A percentile compares a stretch with the other conserved stretches of the same genome.
These are phyloP conservation scores for Phlyctochytrium bullatum DNA, from an alignment of 192 early-diverging fungal species.

Conservation along the genomic window DNA sequence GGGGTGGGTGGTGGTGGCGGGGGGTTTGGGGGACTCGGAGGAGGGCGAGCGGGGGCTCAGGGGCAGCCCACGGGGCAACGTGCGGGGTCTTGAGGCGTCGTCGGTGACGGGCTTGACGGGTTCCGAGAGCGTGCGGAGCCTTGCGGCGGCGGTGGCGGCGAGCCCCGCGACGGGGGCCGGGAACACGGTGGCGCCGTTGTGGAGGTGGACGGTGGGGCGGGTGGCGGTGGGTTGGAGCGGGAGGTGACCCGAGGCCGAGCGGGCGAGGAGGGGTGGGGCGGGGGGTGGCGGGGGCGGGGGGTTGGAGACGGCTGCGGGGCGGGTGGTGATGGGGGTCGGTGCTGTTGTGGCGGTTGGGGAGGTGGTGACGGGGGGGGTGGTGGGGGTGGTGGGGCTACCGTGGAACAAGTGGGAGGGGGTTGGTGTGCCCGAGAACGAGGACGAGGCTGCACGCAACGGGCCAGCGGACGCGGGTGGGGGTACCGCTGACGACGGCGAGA, in stretches of 20 bases:
- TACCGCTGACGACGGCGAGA: neutral
- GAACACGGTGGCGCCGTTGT: neutral
- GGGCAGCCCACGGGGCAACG: too few relatives aligned
- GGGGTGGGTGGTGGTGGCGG: too few relatives aligned
- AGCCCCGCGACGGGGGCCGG: neutral
- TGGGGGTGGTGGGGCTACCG: neutral
- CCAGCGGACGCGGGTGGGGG: too few relatives aligned
- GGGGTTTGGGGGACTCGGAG: too few relatives aligned
- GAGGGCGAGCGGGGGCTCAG: too few relatives aligned
- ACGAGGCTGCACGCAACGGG: neutral
- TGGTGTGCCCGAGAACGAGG: neutral
- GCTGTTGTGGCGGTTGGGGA: neutral
- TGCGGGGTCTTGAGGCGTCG: too few relatives aligned
- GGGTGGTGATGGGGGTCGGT: neutral
- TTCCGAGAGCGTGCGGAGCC: neutral
- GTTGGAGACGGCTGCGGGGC: neutral
- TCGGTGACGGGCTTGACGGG: neutral
- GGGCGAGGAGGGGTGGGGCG: neutral
- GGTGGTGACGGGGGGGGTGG: neutral
- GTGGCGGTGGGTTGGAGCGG: neutral
- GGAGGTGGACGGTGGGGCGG: neutral
- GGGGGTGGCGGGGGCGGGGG: neutral
- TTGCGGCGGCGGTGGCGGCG: neutral
- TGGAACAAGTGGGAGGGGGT: neutral
- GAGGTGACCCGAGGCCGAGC: too few relatives aligned